A percentile compares a stretch with the other conserved stretches of the same genome.
Conservation (phyloP, 2,329 filamentous ascomycete genomes). For the Thielaviopsis musarum region DNA sequence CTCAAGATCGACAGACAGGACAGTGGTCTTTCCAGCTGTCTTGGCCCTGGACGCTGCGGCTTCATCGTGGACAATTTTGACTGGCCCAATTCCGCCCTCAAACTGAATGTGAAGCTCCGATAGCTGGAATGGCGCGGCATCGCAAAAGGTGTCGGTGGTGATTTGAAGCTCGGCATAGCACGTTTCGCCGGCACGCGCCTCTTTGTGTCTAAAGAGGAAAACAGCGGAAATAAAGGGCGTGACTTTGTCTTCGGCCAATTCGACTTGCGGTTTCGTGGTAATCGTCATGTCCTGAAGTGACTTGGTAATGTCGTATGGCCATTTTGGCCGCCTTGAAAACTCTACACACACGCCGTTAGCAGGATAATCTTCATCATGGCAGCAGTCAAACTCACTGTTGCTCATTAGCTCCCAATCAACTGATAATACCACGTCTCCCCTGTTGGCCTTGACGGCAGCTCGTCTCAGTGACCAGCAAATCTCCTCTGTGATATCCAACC, state of each 20-base stretch:
- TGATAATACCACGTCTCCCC: slow-evolving; percentile 39
- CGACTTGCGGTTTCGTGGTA: slow-evolving; percentile 30
- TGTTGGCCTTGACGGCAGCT: slow-evolving; percentile 34
- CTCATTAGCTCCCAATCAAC: slow-evolving; percentile 51
- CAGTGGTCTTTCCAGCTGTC: slow-evolving; percentile 14
- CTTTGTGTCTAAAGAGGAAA: slow-evolving; percentile 40
- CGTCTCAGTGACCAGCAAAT: slow-evolving; percentile 43
- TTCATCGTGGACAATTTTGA: slow-evolving; percentile 31
- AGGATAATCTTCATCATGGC: neutral
- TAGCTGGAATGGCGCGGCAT: slow-evolving; percentile 34
- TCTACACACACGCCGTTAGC: slow-evolving; percentile 20
- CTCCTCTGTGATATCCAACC: slow-evolving; percentile 42
- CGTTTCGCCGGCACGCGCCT: slow-evolving; percentile 44
- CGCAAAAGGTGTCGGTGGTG: slow-evolving; percentile 36
- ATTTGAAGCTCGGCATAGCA: slow-evolving; percentile 41
- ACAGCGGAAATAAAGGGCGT: slow-evolving; percentile 37
- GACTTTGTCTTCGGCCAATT: slow-evolving; percentile 32
- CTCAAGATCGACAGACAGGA: slow-evolving; percentile 18
- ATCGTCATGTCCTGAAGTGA: slow-evolving; percentile 34
- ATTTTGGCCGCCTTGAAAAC: slow-evolving; percentile 36
- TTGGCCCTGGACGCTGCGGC: slow-evolving; percentile 9
- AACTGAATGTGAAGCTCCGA: slow-evolving; percentile 37
- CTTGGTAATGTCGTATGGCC: slow-evolving; percentile 44
- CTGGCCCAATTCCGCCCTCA: slow-evolving; percentile 37
- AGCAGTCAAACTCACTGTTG: slow-evolving; percentile 28